These are phyloP conservation scores for Kwoniella dejecticola DNA, from an alignment of 768 basidiomycete species.

Conservation along the genomic window DNA sequence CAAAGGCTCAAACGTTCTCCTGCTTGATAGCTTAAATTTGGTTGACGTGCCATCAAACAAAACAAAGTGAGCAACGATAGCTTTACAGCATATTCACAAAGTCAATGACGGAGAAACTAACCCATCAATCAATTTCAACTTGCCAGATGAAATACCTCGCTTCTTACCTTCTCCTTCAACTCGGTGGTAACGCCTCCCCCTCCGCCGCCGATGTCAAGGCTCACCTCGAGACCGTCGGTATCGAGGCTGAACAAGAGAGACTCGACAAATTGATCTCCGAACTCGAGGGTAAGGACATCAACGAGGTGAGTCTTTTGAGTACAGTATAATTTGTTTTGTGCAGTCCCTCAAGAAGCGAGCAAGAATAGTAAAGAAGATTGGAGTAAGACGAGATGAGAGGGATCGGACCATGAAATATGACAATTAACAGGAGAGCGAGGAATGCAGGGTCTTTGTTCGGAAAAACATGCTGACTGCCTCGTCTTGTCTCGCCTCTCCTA, in stretches of 20 bases:
- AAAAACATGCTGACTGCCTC: background rate
- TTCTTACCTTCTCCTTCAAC: constrained; percentile 94
- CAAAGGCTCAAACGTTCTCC: constrained; percentile 31
- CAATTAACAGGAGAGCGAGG: no score
- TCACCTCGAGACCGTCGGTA: constrained; percentile 79
- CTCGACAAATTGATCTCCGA: constrained; percentile 82
- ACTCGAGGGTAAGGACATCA: constrained; percentile 85
- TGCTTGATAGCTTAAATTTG: constrained; percentile 37
- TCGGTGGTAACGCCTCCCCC: constrained; percentile 87
- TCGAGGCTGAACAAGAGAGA: constrained; percentile 81
- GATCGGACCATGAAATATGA: background rate
- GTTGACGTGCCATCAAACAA: constrained; percentile 27
- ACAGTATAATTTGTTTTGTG: no score
- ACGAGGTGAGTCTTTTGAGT: constrained; percentile 62
- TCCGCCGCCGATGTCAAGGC: constrained; percentile 83
- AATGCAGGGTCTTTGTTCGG: no score
- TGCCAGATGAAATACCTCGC: constrained; percentile 64
- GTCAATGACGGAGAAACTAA: background rate
- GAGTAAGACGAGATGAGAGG: no score
- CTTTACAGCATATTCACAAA: no score
- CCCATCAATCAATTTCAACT: background rate
- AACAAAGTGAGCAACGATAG: constrained; percentile 13
- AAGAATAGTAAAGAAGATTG: background rate
- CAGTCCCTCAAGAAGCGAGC: no score
- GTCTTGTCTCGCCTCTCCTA: background rate